Percentiles rank a stretch among this genome's conserved stretches.
Conservation (phyloP, 306 rosid genomes). For the Rosa persica region DNA sequence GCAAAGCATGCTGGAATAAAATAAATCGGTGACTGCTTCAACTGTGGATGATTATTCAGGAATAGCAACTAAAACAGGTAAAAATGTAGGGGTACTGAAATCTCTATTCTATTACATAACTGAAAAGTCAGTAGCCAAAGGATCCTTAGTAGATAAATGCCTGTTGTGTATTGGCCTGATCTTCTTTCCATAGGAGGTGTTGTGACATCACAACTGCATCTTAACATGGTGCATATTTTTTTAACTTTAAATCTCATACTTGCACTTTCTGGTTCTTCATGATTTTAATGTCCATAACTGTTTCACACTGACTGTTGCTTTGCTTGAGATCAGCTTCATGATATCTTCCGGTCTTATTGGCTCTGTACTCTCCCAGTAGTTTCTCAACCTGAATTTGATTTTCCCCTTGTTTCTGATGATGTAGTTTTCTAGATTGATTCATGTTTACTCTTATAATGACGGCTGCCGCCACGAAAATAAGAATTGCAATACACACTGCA, state of each 20-base stretch:
- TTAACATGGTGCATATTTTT: background rate
- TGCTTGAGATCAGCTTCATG: slow-evolving; percentile 13
- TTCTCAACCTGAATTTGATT: slow-evolving; percentile 31
- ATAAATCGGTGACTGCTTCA: background rate
- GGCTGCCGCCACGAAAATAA: slow-evolving; percentile 23
- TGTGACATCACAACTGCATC: background rate
- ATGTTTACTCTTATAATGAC: slow-evolving; percentile 29
- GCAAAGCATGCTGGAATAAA: background rate
- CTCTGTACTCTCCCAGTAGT: slow-evolving; percentile 27
- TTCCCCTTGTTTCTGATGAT: slow-evolving; percentile 23
- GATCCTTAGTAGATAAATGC: background rate
- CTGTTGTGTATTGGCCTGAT: background rate
- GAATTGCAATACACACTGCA: slow-evolving; percentile 47
- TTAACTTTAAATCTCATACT: background rate
- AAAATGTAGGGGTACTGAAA: background rate
- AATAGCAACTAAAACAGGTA: background rate
- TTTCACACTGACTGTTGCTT: slow-evolving; percentile 2
- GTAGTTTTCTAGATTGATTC: slow-evolving; percentile 21
- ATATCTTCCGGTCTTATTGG: background rate
- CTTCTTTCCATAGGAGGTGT: background rate
- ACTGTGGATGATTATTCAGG: background rate
- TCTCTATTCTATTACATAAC: background rate
- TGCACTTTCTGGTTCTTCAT: background rate
- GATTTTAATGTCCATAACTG: background rate
- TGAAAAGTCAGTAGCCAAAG: background rate